These are phyloP conservation scores for Spathaspora girioi DNA, from an alignment of 805 yeast genomes.

Conservation along the genomic window DNA sequence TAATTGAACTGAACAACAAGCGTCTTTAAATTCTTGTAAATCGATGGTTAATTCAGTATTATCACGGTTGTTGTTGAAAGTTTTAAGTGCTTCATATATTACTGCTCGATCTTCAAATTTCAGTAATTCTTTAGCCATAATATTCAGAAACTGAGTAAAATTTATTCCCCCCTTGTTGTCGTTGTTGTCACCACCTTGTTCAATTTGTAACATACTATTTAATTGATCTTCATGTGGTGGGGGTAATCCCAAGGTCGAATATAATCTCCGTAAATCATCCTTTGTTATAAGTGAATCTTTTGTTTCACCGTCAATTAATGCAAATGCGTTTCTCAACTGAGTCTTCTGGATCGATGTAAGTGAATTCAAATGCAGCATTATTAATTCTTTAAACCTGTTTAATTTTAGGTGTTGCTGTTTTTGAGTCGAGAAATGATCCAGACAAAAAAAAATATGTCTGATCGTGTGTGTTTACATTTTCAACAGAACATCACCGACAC, in stretches of 20 bases:
- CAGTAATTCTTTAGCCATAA: conserved; percentile 55
- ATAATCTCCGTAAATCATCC: conserved; percentile 52
- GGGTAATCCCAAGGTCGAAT: conserved; percentile 50
- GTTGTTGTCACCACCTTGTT: conserved; percentile 1
- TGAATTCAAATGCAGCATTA: conserved; percentile 20
- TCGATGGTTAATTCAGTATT: conserved; percentile 42
- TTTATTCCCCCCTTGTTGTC: conserved; percentile 31
- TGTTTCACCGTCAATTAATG: conserved; percentile 72
- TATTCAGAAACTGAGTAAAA: conserved; percentile 63
- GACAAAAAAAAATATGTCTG: neutral
- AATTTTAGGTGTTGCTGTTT: too few species aligned
- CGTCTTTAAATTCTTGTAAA: conserved; percentile 44
- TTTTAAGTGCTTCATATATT: conserved; percentile 55
- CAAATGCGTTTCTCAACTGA: conserved; percentile 70
- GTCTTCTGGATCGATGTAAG: conserved; percentile 62
- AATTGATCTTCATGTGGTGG: conserved; percentile 42
- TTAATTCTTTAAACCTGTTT: too few species aligned
- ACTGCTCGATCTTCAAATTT: conserved; percentile 50
- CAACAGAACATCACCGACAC: neutral
- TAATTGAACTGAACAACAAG: conserved; percentile 43
- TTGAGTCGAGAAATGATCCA: too few species aligned
- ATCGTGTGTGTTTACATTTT: neutral
- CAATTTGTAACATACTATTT: conserved; percentile 45
- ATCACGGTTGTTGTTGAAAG: conserved; percentile 35
- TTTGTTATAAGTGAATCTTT: conserved; percentile 63